Conservation (phyloP, 495 filamentous ascomycete genomes). For the Penicillium goetzii region DNA sequence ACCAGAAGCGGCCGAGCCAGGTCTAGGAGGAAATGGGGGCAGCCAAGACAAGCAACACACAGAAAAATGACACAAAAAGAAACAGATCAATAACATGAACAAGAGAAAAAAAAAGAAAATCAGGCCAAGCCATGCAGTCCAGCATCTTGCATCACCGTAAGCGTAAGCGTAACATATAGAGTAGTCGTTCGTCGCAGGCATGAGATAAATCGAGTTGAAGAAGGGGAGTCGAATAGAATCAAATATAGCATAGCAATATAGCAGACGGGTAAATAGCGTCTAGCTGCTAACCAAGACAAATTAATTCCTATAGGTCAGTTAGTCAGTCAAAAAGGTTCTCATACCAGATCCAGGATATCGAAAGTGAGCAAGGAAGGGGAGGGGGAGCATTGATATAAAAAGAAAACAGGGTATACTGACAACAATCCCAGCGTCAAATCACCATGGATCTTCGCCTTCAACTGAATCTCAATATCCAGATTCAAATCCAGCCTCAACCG, state of each 20-base stretch:
- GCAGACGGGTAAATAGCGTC: conserved; percentile 18
- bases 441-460: conserved; percentile 92
- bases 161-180: conserved; percentile 9
- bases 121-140: conserved; percentile 24
- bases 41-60: conserved; percentile 7
- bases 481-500: conserved; percentile 80
- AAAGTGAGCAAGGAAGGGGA: too few species aligned
- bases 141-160: conserved; percentile 26
- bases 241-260: conserved; percentile 12
- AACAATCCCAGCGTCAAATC: conserved; percentile 84
- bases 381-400: too few species aligned
- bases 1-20: conserved; percentile 18
- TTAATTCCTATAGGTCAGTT: conserved; percentile 37
- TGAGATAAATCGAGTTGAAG: background rate
- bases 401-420: conserved; percentile 66
- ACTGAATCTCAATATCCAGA: conserved; percentile 83
- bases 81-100: background rate
- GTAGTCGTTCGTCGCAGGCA: conserved; percentile 10
- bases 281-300: conserved; percentile 25
- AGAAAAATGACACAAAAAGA: conserved; percentile 11
- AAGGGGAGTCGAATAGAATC: background rate
- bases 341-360: conserved; percentile 11
- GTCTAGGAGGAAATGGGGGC: conserved; percentile 22
- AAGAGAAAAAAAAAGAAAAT: conserved; percentile 13
- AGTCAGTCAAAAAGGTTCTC: conserved; percentile 29